These are phyloP conservation scores for Hypericum perforatum DNA, from an alignment of 345 rosid genomes.

Conservation along the genomic window DNA sequence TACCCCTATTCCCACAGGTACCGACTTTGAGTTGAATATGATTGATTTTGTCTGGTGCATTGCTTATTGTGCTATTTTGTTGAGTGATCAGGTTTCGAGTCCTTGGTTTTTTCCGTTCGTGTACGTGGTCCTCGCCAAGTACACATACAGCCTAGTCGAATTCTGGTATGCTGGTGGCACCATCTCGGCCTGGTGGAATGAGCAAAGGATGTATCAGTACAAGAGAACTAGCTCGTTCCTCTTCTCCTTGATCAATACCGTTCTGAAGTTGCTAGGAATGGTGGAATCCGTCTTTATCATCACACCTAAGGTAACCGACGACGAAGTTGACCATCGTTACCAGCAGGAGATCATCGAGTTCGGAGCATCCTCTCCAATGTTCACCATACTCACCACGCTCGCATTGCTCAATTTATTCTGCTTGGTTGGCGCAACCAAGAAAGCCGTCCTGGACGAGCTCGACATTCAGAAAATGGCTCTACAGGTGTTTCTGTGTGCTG, in stretches of 20 bases:
- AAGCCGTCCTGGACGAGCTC: not conserved
- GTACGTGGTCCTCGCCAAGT: conserved; percentile 21
- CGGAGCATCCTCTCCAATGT: conserved; percentile 57
- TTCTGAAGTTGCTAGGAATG: conserved; percentile 34
- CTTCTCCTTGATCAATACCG: conserved; percentile 45
- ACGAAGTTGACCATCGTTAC: conserved; percentile 38
- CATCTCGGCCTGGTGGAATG: conserved; percentile 48
- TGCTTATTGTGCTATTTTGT: too few species aligned
- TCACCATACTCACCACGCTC: conserved; percentile 43
- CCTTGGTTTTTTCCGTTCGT: conserved; percentile 24
- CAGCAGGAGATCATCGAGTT: conserved; percentile 60
- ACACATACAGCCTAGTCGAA: conserved; percentile 17
- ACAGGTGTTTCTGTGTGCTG: conserved; percentile 41
- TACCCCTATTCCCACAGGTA: conserved; percentile 38
- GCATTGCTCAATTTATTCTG: conserved; percentile 50
- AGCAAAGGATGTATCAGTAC: conserved; percentile 63
- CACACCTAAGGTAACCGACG: conserved; percentile 57
- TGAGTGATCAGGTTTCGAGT: conserved; percentile 11
- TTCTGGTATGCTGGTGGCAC: conserved; percentile 16
- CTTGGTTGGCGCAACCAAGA: conserved; percentile 20
- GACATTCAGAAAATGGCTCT: conserved; percentile 21
- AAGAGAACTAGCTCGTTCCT: conserved; percentile 63
- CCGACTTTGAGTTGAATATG: too few species aligned
- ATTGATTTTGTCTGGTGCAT: too few species aligned
- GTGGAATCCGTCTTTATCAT: conserved; percentile 42